Conservation (phyloP, 768 basidiomycete genomes). For the Mrakia gelida region DNA sequence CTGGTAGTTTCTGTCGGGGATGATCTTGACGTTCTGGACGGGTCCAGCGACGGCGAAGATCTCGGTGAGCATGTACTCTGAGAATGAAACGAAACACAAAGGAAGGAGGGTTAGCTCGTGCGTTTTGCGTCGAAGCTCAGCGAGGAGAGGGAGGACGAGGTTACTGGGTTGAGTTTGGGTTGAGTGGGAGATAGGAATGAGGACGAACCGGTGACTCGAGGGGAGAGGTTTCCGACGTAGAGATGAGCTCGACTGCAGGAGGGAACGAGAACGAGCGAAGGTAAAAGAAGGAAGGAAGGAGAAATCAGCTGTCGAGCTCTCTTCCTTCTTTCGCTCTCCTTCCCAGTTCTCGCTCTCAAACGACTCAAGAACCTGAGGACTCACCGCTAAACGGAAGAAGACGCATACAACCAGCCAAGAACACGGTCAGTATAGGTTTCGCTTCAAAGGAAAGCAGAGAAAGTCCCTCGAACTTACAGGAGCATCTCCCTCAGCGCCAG, state of each 20-base stretch:
- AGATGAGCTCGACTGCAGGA: constrained; percentile 76
- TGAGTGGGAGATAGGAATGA: neutral
- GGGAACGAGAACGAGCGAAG: constrained; percentile 17
- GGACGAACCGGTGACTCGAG: constrained; percentile 73
- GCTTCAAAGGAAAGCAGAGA: neutral
- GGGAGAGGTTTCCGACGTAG: constrained; percentile 96
- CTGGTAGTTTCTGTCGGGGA: constrained; percentile 98
- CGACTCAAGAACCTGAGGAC: neutral
- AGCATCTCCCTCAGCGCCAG: constrained; percentile 24
- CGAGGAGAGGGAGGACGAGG: neutral
- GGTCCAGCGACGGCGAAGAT: constrained; percentile 95
- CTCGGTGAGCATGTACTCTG: constrained; percentile 35
- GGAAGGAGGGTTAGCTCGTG: too few species aligned
- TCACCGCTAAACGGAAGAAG: constrained; percentile 16
- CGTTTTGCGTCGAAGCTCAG: too few species aligned
- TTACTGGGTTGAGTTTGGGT: too few species aligned
- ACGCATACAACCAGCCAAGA: neutral
- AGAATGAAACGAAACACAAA: neutral
- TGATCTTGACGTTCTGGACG: constrained; percentile 99
- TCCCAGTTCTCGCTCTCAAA: neutral
- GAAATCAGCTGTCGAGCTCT: constrained; percentile 13
- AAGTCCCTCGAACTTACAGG: constrained; percentile 11
- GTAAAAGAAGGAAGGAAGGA: constrained; percentile 26
- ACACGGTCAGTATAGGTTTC: neutral
- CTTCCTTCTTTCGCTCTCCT: too few species aligned